phyloP scores from a whole-genome alignment of 2,329 filamentous ascomycete species.

The Neobulgaria alba region DNA sequence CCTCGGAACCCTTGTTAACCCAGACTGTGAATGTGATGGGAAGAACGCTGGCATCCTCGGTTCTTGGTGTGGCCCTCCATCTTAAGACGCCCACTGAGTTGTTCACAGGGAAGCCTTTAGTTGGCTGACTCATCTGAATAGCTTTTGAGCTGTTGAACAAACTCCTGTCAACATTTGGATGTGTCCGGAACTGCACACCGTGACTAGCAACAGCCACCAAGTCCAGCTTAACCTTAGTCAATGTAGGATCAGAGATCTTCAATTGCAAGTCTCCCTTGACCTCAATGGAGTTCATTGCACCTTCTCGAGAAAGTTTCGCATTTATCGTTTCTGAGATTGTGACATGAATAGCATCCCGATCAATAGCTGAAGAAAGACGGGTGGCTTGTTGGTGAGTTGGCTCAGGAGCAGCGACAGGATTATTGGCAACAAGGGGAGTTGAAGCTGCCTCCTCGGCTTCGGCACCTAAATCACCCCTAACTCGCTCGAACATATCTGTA shows the following conservation, averaged over 20 bases:
- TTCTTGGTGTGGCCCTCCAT: conserved; percentile 80
- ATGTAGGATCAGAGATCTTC: conserved; percentile 75
- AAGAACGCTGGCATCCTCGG: conserved; percentile 69
- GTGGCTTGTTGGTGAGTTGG: conserved; percentile 41
- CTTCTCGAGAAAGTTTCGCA: conserved; percentile 81
- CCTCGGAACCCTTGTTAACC: conserved; percentile 79
- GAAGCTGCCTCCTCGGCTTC: conserved; percentile 63
- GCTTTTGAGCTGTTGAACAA: conserved; percentile 74
- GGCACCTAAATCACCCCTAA: conserved; percentile 82
- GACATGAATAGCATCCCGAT: conserved; percentile 80
- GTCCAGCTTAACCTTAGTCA: conserved; percentile 87
- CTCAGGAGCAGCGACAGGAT: conserved; percentile 41
- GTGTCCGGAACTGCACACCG: conserved; percentile 85
- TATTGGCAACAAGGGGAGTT: conserved; percentile 55
- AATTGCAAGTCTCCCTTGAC: conserved; percentile 90
- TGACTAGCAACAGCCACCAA: conserved; percentile 68
- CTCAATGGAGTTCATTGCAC: conserved; percentile 74
- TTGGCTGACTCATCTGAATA: conserved; percentile 83
- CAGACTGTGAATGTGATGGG: conserved; percentile 96
- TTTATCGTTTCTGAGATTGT: conserved; percentile 85
- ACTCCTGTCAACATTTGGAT: conserved; percentile 90
- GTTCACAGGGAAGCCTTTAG: conserved; percentile 88
- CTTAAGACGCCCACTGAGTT: conserved; percentile 87
- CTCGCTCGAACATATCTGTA: conserved; percentile 93
- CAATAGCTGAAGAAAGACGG: conserved; percentile 56